A percentile compares a stretch with the other conserved stretches of the same genome.
phyloP scores from a whole-genome alignment of 176 grass and related monocot species.

The Melocanna baccifera region DNA sequence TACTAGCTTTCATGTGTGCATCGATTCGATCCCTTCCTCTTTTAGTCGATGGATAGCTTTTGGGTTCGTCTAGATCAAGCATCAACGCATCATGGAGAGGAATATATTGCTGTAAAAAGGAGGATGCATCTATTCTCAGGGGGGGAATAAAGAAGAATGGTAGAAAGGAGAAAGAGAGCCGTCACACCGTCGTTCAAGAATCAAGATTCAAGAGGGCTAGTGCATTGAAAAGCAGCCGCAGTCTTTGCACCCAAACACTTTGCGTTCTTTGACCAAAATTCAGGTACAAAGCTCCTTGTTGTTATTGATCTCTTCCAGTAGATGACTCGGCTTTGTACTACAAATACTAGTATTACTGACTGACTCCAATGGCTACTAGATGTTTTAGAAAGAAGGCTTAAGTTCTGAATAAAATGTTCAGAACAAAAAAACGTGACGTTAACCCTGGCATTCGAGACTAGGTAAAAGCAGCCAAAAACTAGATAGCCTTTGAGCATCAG shows the following conservation, averaged over 20 bases:
- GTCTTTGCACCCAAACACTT: background rate
- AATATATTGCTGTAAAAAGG: background rate
- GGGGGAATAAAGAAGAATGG: background rate
- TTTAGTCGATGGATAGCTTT: background rate
- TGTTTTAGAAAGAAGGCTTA: background rate
- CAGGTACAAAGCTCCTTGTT: background rate
- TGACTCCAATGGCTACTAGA: background rate
- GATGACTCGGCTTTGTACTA: background rate
- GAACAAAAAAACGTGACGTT: constrained; percentile 13
- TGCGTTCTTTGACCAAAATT: constrained; percentile 30
- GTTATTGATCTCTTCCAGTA: background rate
- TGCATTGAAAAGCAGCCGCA: constrained; percentile 1
- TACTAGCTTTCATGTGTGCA: background rate
- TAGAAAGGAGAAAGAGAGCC: background rate
- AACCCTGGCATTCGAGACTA: background rate
- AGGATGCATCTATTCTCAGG: background rate
- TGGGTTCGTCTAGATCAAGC: constrained; percentile 22
- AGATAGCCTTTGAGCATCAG: background rate
- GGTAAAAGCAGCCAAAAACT: background rate
- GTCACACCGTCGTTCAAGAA: background rate
- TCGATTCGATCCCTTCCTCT: constrained; percentile 35
- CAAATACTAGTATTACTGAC: background rate
- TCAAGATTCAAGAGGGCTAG: background rate
- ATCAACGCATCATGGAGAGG: background rate
- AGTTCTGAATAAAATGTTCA: background rate